Evolutionary conservation across 2,329 filamentous ascomycete genomes (phyloP), one percentile per base, ranked within the genome.

Genomic region (Diaporthe citriasiana): DNA sequence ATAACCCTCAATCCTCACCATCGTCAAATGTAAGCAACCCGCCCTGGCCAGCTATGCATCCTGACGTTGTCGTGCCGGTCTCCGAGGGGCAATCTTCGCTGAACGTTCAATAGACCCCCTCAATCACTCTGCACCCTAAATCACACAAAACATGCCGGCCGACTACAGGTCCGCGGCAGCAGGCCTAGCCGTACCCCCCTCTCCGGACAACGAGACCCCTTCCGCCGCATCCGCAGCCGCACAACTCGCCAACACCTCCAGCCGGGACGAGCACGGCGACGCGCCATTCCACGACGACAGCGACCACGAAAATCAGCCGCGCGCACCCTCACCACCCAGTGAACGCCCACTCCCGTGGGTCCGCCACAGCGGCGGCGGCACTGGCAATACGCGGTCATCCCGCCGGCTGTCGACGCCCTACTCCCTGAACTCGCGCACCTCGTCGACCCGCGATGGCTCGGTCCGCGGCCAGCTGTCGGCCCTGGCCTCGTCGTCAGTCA

Each of bases 91-190:
- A 57, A 4, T 17, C 22, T 25, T 45, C 1, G 45, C 63, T 51
- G 22, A 50, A 33, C 42, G 33, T 22, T 25, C n/a, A 47, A 0
- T 42, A 65, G 50, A 74, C 63, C 53, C 40, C n/a, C 27, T 19
- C 71, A 4, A 33, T 45, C 69, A 56, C 63, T 71, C 60, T 40
- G 38, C 63, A 47, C 63, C 42, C 40, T 55, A 8, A 12, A 57
- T 33, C 25, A 25, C 60, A 42, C 72, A 47, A 73, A 82, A 73
- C 45, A 90, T 90, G 88, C 86, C 87, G 45, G 85, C 85, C 78
- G 86, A 89, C 82, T 87, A 88, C 81, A 80, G 82, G 59, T 86
- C 87, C 73, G 83, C 87, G 74, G 87, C 87, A 72, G 86, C 84
- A 78, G 86, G 85, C 59, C 85, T 89, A 50, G 84, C 87, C 74